phyloP scores from a whole-genome alignment of 2,329 filamentous ascomycete genomes.

The Cordyceps tenuipes region DNA sequence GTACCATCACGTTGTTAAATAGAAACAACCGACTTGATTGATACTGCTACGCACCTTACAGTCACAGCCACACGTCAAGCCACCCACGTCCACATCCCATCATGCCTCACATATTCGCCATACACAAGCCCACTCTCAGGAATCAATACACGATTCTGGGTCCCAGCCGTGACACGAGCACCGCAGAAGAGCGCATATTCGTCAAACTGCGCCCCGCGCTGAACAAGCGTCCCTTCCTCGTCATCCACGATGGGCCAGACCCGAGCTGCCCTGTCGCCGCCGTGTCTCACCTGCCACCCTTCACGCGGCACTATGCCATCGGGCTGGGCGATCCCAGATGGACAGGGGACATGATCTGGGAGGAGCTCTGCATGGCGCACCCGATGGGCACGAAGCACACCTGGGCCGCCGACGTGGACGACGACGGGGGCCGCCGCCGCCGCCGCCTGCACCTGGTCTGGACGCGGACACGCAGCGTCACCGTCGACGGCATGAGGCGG shows the following conservation, averaged over 20 bases:
- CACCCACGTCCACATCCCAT: not conserved
- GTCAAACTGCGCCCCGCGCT: not conserved
- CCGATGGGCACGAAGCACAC: slow-evolving; percentile 7
- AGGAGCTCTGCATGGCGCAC: slow-evolving; percentile 5
- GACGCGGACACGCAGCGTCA: slow-evolving; percentile 13
- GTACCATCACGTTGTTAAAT: no score
- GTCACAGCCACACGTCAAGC: no score
- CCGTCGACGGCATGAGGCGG: slow-evolving; percentile 12
- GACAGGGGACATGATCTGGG: slow-evolving; percentile 2
- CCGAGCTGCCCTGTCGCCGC: not conserved
- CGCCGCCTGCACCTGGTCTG: slow-evolving; percentile 6
- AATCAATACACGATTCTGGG: slow-evolving; percentile 2
- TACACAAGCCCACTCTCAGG: slow-evolving; percentile 1
- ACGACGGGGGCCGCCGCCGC: not conserved
- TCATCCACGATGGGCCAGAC: slow-evolving; percentile 3
- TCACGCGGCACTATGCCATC: slow-evolving; percentile 2
- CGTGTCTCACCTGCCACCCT: slow-evolving; percentile 10
- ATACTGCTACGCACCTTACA: no score
- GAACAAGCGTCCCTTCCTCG: not conserved
- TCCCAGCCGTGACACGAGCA: not conserved
- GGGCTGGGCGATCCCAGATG: not conserved
- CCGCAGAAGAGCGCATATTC: not conserved
- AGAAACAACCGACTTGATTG: no score
- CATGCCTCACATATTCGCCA: slow-evolving; percentile 5
- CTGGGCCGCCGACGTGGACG: slow-evolving; percentile 9